Conservation (phyloP, 2,329 filamentous ascomycete species). For the Stagonosporopsis tanaceti region DNA sequence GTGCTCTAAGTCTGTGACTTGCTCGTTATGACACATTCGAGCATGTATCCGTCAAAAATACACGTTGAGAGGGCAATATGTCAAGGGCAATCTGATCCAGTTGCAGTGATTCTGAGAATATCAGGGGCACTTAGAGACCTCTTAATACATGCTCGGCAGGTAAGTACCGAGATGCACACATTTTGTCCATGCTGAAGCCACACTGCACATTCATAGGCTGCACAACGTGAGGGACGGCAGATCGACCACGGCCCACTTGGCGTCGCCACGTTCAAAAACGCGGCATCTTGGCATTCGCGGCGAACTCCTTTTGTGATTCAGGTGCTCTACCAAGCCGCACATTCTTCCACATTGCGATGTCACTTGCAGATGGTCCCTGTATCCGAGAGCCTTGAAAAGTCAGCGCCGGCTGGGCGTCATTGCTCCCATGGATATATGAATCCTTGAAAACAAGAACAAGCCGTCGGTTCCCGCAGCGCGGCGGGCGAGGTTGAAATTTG, state of each 20-base stretch:
- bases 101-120: too few relatives aligned
- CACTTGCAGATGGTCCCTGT: slow-evolving; percentile 6
- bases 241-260: slow-evolving; percentile 9
- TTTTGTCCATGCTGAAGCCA: background rate
- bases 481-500: background rate
- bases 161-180: background rate
- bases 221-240: slow-evolving; percentile 1
- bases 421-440: background rate
- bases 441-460: background rate
- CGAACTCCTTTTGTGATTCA: slow-evolving; percentile 10
- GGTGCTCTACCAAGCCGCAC: slow-evolving; percentile 12
- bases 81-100: too few relatives aligned
- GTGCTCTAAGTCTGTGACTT: too few relatives aligned
- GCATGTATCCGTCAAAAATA: too few relatives aligned
- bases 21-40: too few relatives aligned
- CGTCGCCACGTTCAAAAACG: slow-evolving; percentile 15
- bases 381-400: background rate
- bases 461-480: background rate
- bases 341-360: slow-evolving; percentile 10
- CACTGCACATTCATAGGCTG: background rate
- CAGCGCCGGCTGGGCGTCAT: slow-evolving; percentile 6
- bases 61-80: too few relatives aligned
- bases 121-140: background rate
- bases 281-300: slow-evolving; percentile 3
- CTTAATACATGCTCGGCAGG: background rate